Percentiles rank a stretch among this genome's conserved stretches.
These are phyloP conservation scores for Cyberlindnera veronae DNA, from an alignment of 805 yeast genomes.

Conservation along the genomic window DNA sequence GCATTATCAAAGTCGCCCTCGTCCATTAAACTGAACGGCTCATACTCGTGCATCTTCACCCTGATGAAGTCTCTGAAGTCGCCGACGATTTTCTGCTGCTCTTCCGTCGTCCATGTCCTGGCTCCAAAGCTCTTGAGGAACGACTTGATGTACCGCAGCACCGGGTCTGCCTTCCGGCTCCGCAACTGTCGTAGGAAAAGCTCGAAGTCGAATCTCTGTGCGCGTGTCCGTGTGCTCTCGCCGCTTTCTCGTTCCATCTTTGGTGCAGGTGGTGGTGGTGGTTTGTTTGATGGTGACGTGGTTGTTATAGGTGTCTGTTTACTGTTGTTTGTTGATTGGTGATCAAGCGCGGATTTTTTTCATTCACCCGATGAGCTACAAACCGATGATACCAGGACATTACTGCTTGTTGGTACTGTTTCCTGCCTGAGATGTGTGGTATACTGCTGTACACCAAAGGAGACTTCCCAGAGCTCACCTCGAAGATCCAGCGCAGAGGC, in stretches of 20 bases:
- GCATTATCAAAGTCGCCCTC: constrained; percentile 64
- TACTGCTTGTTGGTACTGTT: too few species aligned
- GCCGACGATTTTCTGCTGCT: constrained; percentile 69
- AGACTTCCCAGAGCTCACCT: constrained; percentile 28
- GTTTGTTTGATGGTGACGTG: background rate
- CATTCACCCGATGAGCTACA: too few species aligned
- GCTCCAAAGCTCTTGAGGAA: constrained; percentile 67
- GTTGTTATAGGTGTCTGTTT: too few species aligned
- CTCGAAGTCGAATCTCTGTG: constrained; percentile 70
- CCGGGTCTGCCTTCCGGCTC: constrained; percentile 78
- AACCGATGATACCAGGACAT: too few species aligned
- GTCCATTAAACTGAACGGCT: constrained; percentile 72
- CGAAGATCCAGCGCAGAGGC: constrained; percentile 55
- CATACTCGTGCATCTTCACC: constrained; percentile 54
- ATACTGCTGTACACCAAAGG: constrained; percentile 36
- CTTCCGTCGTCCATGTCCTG: constrained; percentile 66
- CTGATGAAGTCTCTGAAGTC: constrained; percentile 77
- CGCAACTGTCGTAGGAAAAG: constrained; percentile 68
- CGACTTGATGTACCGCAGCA: constrained; percentile 80
- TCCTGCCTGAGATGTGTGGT: constrained; percentile 67
- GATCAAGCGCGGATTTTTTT: too few species aligned
- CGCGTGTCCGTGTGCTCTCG: constrained; percentile 17
- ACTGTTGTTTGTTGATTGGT: too few species aligned
- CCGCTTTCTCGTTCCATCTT: constrained; percentile 10
- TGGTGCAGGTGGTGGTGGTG: background rate